A percentile compares a stretch with the other conserved stretches of the same genome.
Conservation (phyloP, 2,329 filamentous ascomycete genomes). For the Alternaria ethzedia region DNA sequence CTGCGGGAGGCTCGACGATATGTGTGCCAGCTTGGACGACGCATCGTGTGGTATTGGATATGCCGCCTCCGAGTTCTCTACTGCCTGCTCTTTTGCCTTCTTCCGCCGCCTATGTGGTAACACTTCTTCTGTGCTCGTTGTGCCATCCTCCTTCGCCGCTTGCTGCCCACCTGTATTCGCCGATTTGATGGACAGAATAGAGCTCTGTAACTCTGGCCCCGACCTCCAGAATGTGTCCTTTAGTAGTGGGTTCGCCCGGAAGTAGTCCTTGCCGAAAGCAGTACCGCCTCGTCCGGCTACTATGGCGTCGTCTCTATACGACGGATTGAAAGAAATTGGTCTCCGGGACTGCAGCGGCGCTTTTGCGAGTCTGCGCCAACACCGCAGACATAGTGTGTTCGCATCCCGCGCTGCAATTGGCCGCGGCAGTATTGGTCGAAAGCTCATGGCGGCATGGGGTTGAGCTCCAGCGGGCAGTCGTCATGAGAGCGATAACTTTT, state of each 20-base stretch:
- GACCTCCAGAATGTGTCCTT: conserved; percentile 41
- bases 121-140: conserved; percentile 30
- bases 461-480: conserved; percentile 2
- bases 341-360: conserved; percentile 29
- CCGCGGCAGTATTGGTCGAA: conserved; percentile 42
- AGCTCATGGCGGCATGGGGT: conserved; percentile 44
- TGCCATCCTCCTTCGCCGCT: conserved; percentile 13
- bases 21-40: conserved; percentile 64
- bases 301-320: conserved; percentile 37
- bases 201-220: conserved; percentile 40
- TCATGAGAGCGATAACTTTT: conserved; percentile 7
- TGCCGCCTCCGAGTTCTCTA: conserved; percentile 24
- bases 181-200: conserved; percentile 26
- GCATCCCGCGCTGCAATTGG: conserved; percentile 37
- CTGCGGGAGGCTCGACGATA: conserved; percentile 63
- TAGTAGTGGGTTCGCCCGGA: conserved; percentile 46
- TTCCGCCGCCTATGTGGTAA: conserved; percentile 46
- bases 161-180: conserved; percentile 5
- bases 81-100: conserved; percentile 33
- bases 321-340: conserved; percentile 35
- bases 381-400: conserved; percentile 41
- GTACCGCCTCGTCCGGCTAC: conserved; percentile 37
- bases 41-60: conserved; percentile 62
- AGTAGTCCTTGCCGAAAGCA: conserved; percentile 48
- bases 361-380: conserved; percentile 40